Percentiles rank a stretch among this genome's conserved stretches.
Conservation (phyloP, 768 basidiomycete species). For the Boletales sp. region DNA sequence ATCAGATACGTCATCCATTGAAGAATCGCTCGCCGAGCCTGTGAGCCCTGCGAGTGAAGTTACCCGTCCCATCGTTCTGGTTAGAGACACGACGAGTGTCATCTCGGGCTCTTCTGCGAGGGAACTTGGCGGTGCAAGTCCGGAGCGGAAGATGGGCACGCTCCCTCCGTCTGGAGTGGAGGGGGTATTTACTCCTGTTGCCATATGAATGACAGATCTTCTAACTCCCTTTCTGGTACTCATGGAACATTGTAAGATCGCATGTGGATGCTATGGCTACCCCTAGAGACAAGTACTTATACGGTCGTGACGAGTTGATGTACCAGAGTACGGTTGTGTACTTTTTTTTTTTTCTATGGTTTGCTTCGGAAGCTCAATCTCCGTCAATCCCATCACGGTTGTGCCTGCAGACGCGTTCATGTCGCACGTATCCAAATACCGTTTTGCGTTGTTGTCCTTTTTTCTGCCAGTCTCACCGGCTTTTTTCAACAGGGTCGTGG, state of each 20-base stretch:
- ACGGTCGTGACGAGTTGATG: slow-evolving; percentile 12
- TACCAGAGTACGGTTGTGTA: slow-evolving; percentile 23
- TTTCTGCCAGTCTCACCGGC: too few species aligned
- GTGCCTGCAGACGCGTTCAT: too few species aligned
- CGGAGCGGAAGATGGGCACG: slow-evolving; percentile 21
- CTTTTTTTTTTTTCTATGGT: slow-evolving; percentile 13
- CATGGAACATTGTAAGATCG: slow-evolving; percentile 7
- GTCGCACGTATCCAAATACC: too few species aligned
- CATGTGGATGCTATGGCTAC: slow-evolving; percentile 15
- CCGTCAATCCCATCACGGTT: too few species aligned
- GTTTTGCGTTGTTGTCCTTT: too few species aligned
- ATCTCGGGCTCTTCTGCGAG: slow-evolving; percentile 23
- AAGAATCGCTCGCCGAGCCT: slow-evolving; percentile 34
- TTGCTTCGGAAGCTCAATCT: too few species aligned
- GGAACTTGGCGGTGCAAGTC: slow-evolving; percentile 24
- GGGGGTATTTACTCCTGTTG: slow-evolving; percentile 22
- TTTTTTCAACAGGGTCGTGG: too few species aligned
- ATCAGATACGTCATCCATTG: slow-evolving; percentile 35
- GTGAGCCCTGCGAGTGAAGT: slow-evolving; percentile 30
- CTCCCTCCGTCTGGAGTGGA: slow-evolving; percentile 15
- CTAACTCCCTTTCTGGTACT: slow-evolving; percentile 12
- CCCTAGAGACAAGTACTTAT: slow-evolving; percentile 2
- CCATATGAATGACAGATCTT: slow-evolving; percentile 25
- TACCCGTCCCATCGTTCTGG: slow-evolving; percentile 23
- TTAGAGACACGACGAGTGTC: slow-evolving; percentile 29